Percentiles rank a stretch among this genome's conserved stretches.
These are phyloP conservation scores for Exophiala calicioides DNA, from an alignment of 2,329 filamentous ascomycete genomes.

Conservation along the genomic window DNA sequence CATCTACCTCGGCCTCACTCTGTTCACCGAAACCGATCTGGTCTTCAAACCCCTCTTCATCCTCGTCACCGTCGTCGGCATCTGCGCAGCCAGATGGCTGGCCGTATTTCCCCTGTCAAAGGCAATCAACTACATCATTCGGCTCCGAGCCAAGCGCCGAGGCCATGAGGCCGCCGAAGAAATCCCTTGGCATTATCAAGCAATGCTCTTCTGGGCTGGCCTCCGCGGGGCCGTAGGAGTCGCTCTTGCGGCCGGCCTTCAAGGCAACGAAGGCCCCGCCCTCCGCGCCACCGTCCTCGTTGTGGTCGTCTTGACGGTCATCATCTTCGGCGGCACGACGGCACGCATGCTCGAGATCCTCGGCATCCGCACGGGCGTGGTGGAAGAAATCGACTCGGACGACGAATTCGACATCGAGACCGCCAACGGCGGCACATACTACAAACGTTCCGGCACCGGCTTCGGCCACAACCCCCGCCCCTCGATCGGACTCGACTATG, in stretches of 20 bases:
- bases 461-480: slow-evolving; percentile 75
- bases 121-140: slow-evolving; percentile 88
- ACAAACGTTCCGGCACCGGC: slow-evolving; percentile 74
- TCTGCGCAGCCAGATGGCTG: slow-evolving; percentile 88
- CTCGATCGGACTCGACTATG: slow-evolving; percentile 56
- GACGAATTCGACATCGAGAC: slow-evolving; percentile 97
- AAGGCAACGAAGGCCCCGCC: slow-evolving; percentile 76
- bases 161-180: slow-evolving; percentile 80
- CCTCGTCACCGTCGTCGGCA: slow-evolving; percentile 85
- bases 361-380: slow-evolving; percentile 92
- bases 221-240: slow-evolving; percentile 94
- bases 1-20: slow-evolving; percentile 91
- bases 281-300: slow-evolving; percentile 94
- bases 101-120: slow-evolving; percentile 91
- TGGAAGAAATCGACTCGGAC: slow-evolving; percentile 95
- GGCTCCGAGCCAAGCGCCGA: slow-evolving; percentile 76
- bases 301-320: slow-evolving; percentile 94
- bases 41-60: slow-evolving; percentile 95
- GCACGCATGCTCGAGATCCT: slow-evolving; percentile 97
- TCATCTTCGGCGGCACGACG: slow-evolving; percentile 97
- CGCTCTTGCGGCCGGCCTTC: slow-evolving; percentile 84
- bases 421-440: slow-evolving; percentile 70
- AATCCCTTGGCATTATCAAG: slow-evolving; percentile 90
- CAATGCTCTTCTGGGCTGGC: slow-evolving; percentile 99
- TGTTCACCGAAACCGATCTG: slow-evolving; percentile 87